Percentiles rank a stretch among this genome's conserved stretches.
These are phyloP conservation scores for Xylariaceae sp. DNA, from an alignment of 2,329 filamentous ascomycete species.

Conservation along the genomic window DNA sequence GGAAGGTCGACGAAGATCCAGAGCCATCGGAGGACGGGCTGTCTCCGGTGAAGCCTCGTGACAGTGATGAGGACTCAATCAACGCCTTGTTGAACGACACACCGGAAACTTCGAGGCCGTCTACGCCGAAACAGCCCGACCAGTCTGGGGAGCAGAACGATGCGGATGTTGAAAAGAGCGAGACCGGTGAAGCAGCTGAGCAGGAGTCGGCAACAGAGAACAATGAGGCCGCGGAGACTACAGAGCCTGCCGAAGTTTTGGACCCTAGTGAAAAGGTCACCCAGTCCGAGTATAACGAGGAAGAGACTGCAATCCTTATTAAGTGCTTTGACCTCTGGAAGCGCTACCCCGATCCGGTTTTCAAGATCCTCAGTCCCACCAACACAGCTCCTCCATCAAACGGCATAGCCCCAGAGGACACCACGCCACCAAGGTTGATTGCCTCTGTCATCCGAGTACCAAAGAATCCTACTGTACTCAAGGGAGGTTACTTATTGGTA, in stretches of 20 bases:
- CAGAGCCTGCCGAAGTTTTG: slow-evolving; percentile 7
- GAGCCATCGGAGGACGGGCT: slow-evolving; percentile 29
- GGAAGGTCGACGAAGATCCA: slow-evolving; percentile 24
- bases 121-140: slow-evolving; percentile 18
- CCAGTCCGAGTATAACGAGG: slow-evolving; percentile 37
- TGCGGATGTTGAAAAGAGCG: slow-evolving; percentile 13
- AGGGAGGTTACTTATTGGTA: slow-evolving; percentile 80
- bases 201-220: slow-evolving; percentile 4
- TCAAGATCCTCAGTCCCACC: slow-evolving; percentile 47
- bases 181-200: slow-evolving; percentile 9
- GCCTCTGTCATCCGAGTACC: slow-evolving; percentile 69
- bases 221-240: not conserved
- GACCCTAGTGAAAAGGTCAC: slow-evolving; percentile 7
- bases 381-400: slow-evolving; percentile 64
- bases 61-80: slow-evolving; percentile 42
- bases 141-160: slow-evolving; percentile 15
- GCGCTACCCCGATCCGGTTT: slow-evolving; percentile 48
- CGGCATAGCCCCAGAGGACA: slow-evolving; percentile 44
- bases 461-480: slow-evolving; percentile 75
- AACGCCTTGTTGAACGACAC: slow-evolving; percentile 53
- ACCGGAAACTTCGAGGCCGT: slow-evolving; percentile 41
- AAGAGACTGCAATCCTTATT: slow-evolving; percentile 39
- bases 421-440: slow-evolving; percentile 55
- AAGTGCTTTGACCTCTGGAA: slow-evolving; percentile 60
- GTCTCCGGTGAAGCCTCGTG: slow-evolving; percentile 27